phyloP scores from a whole-genome alignment of 2,329 filamentous ascomycete genomes.

The Epichloe brachyelytri region DNA sequence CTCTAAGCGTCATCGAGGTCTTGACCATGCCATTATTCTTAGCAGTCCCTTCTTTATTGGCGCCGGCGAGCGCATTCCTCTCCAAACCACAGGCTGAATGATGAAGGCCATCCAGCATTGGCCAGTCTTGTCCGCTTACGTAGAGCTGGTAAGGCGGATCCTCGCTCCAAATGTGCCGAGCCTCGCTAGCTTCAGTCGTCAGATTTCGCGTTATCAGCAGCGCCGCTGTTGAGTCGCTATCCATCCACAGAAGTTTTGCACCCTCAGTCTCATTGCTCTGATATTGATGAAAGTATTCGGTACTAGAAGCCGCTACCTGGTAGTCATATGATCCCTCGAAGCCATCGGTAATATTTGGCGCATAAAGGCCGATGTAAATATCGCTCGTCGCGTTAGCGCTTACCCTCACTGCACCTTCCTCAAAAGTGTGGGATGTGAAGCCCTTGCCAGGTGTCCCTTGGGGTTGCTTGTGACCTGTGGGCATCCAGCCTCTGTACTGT shows the following conservation, averaged over 20 bases:
- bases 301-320: conserved; percentile 70
- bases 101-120: conserved; percentile 53
- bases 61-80: conserved; percentile 49
- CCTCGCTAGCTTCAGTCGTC: conserved; percentile 40
- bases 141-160: conserved; percentile 64
- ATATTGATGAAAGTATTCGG: conserved; percentile 61
- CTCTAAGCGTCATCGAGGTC: conserved; percentile 57
- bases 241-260: conserved; percentile 60
- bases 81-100: conserved; percentile 74
- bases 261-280: conserved; percentile 22
- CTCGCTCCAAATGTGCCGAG: conserved; percentile 40
- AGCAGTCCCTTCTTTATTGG: conserved; percentile 30
- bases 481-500: conserved; percentile 19
- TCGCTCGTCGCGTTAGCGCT: conserved; percentile 48
- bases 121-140: conserved; percentile 48
- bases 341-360: conserved; percentile 47
- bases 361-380: conserved; percentile 65
- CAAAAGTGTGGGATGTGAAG: conserved; percentile 27
- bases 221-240: conserved; percentile 69
- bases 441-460: conserved; percentile 19
- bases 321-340: conserved; percentile 63
- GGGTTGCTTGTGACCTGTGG: conserved; percentile 12
- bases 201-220: conserved; percentile 68
- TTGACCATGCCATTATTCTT: conserved; percentile 24
- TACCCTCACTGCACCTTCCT: conserved; percentile 56